Evolutionary conservation across 306 rosid genomes (phyloP), one percentile per base, ranked within the genome.

Genomic region (Castanea sativa): DNA sequence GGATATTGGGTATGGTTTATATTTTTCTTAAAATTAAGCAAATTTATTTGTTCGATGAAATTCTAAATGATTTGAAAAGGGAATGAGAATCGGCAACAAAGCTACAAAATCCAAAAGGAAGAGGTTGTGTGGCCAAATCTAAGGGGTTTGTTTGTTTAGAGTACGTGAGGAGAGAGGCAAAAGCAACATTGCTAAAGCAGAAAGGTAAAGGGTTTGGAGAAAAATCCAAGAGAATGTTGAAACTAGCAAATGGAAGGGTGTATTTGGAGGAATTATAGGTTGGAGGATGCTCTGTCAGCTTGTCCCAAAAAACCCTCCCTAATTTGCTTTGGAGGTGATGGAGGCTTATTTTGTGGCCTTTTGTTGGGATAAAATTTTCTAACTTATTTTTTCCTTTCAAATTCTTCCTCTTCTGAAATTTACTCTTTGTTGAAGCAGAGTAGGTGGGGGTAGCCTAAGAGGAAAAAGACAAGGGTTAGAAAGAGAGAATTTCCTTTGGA

Each of bases 261-360:
- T 84, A 85, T 82, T 88, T 93, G 99, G 98, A 89, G 88, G 97
- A 89, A 92, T 89, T 80, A 89, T 80, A 78, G 81, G 88, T 85
- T 78, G 69, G 82, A 75, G 58, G 88, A 91, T 89, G 82, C 87
- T 45, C 81, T 88, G 85, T 86, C 86, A 86, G 79, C 84, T 79
- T 82, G 83, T 85, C 83, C 91, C 85, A 58, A 57, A 87, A 83
- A 78, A 23, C 56, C 61, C 76, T 64, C 81, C 64, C 83, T 41
- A 43, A 49, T 49, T 49, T 69, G 64, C 85, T 84, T 86, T 83
- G 83, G 85, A 57, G 78, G 80, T 41, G 80, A 76, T 79, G 80
- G 75, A 73, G 75, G 23, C 80, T 78, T 83, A 83, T 80, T 65
- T 71, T 69, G 73, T 65, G 84, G 23, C 55, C 85, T 83, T 76